Percentiles rank a stretch among this genome's conserved stretches.
Evolutionary conservation across 805 yeast species (phyloP).

Genomic region (Hanseniaspora valbyensis): DNA sequence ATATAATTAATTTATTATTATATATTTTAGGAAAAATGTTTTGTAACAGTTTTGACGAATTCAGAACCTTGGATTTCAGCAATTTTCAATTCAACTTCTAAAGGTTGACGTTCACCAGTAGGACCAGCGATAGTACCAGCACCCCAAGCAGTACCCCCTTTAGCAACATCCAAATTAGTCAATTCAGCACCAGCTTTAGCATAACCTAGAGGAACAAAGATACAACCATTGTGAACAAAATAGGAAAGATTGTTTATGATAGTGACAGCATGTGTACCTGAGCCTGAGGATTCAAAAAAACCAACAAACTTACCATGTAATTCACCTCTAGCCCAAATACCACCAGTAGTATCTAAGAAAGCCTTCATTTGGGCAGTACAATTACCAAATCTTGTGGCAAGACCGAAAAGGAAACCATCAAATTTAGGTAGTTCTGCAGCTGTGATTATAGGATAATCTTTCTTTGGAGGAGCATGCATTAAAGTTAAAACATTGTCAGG

Average conservation of each 20-base stretch:
- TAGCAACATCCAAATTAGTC: slow-evolving; percentile 43
- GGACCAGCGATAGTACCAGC: slow-evolving; percentile 70
- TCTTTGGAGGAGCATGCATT: slow-evolving; percentile 55
- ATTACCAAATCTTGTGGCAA: slow-evolving; percentile 79
- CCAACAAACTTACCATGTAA: slow-evolving; percentile 66
- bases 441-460: slow-evolving; percentile 54
- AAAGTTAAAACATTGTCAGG: slow-evolving; percentile 46
- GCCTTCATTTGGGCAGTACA: slow-evolving; percentile 68
- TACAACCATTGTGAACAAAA: slow-evolving; percentile 69
- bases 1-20: too few relatives aligned
- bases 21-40: slow-evolving; percentile 18
- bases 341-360: slow-evolving; percentile 71
- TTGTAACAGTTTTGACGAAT: slow-evolving; percentile 40
- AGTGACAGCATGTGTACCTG: slow-evolving; percentile 75
- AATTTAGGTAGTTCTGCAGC: slow-evolving; percentile 45
- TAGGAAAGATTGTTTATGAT: slow-evolving; percentile 51
- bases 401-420: slow-evolving; percentile 76
- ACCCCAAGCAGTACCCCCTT: slow-evolving; percentile 81
- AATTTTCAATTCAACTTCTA: slow-evolving; percentile 49
- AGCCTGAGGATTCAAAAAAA: slow-evolving; percentile 60
- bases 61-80: slow-evolving; percentile 59
- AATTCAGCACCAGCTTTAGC: slow-evolving; percentile 44
- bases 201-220: slow-evolving; percentile 70
- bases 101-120: slow-evolving; percentile 64
- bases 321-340: slow-evolving; percentile 66